Evolutionary conservation across 495 filamentous ascomycete genomes (phyloP), one percentile per base, ranked within the genome.

Genomic region (Aspergillus taichungensis): DNA sequence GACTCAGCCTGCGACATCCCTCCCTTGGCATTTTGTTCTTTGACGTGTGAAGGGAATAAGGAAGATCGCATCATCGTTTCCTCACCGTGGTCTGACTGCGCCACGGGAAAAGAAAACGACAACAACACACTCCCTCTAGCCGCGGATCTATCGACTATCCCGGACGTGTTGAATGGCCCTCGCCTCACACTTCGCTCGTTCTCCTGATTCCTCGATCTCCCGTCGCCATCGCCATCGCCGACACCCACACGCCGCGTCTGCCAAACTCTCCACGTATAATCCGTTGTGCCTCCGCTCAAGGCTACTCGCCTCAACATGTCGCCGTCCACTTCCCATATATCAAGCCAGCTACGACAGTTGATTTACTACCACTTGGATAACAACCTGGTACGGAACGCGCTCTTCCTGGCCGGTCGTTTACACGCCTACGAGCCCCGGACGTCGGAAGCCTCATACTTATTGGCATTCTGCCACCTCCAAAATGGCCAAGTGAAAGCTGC

Each of bases 301-400:
- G 37, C 35, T 34, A 40, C 40, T 38, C 48, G 40, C 49, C 31
- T 50, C 54, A 76, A 49, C 59, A 94, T 94, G 88, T 76, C 85
- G 45, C 82, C 86, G 6, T 68, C 66, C 13, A 77, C 77, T 29
- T 78, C 73, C 51, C 74, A 82, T 59, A 74, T 89, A 52, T 72
- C 83, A 34, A 72, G 72, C 60, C 85, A 94, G 64, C 71, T 97
- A 53, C 78, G 84, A 58, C 85, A 92, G 57, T 74, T 87, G 42
- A 81, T 97, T 48, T 85, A 88, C 64, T 95, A 97, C 66, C 82
- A 94, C 58, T 79, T 98, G 60, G 92, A 98, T 66, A 94, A 91
- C 53, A 83, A 90, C 54, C 75, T 90, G 28, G 73, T 84, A 52
- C 77, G 85, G 30, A 96, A 92, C 53, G 92, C 92, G 41, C 78